These are phyloP conservation scores for Phialophora chinensis DNA, from an alignment of 2,329 filamentous ascomycete species.

Conservation along the genomic window DNA sequence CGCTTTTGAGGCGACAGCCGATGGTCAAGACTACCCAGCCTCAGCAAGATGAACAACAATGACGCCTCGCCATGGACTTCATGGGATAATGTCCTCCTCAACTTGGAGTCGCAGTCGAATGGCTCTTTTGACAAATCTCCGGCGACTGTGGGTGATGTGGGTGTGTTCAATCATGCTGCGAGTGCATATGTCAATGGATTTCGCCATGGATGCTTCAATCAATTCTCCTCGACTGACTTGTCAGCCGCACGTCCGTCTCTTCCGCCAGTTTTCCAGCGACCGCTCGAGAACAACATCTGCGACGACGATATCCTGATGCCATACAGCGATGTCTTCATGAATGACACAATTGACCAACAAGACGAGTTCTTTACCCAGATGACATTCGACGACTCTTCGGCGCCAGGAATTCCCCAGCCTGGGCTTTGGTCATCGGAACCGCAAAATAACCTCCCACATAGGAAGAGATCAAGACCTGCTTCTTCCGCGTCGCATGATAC, in stretches of 20 bases:
- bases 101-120: neutral
- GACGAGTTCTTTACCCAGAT: neutral
- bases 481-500: neutral
- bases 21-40: neutral
- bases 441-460: neutral
- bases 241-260: neutral
- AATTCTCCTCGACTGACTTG: neutral
- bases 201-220: neutral
- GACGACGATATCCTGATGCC: neutral
- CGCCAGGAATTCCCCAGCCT: neutral
- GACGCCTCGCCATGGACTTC: no score
- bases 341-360: neutral
- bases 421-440: no score
- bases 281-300: neutral
- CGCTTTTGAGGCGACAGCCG: neutral
- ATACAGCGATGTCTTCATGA: neutral
- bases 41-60: neutral
- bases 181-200: neutral
- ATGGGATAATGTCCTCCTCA: neutral
- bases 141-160: neutral
- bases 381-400: neutral
- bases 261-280: neutral
- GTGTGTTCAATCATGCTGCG: neutral
- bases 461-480: slow-evolving; percentile 1
- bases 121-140: neutral